Percentiles rank a stretch among this genome's conserved stretches.
Evolutionary conservation across 2,329 filamentous ascomycete genomes (phyloP).

Genomic region (Xylaria sp.): DNA sequence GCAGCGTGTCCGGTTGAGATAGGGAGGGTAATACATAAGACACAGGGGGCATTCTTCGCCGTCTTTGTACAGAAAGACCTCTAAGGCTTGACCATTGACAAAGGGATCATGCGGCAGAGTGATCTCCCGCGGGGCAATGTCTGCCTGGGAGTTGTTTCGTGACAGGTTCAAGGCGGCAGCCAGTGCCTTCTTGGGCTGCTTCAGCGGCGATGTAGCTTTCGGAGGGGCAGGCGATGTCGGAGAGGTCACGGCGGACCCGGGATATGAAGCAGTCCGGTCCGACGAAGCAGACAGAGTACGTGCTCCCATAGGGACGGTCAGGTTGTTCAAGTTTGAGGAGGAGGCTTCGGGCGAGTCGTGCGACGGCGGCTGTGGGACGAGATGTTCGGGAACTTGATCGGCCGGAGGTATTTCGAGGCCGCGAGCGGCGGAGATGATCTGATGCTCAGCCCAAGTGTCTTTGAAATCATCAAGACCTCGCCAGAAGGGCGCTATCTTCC

Average conservation of each 20-base stretch:
- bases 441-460: slow-evolving; percentile 90
- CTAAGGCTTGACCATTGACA: slow-evolving; percentile 92
- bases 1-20: slow-evolving; percentile 92
- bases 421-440: slow-evolving; percentile 90
- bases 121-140: slow-evolving; percentile 81
- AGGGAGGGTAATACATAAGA: slow-evolving; percentile 94
- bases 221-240: slow-evolving; percentile 61
- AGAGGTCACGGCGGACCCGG: slow-evolving; percentile 70
- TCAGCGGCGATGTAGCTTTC: slow-evolving; percentile 71
- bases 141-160: slow-evolving; percentile 76
- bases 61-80: slow-evolving; percentile 94
- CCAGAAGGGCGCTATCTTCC: slow-evolving; percentile 94
- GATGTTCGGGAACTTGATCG: slow-evolving; percentile 80
- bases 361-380: slow-evolving; percentile 60
- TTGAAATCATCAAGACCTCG: slow-evolving; percentile 90
- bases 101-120: slow-evolving; percentile 83
- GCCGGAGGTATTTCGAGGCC: slow-evolving; percentile 85
- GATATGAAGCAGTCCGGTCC: slow-evolving; percentile 72
- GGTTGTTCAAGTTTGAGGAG: slow-evolving; percentile 72
- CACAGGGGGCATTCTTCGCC: slow-evolving; percentile 93
- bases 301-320: slow-evolving; percentile 82
- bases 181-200: slow-evolving; percentile 87
- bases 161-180: slow-evolving; percentile 83
- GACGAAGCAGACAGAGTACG: slow-evolving; percentile 83
- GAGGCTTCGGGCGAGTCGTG: slow-evolving; percentile 62